These are phyloP conservation scores for Debaryomyces psychrophilus DNA, from an alignment of 1,139 yeast species.

Conservation along the genomic window DNA sequence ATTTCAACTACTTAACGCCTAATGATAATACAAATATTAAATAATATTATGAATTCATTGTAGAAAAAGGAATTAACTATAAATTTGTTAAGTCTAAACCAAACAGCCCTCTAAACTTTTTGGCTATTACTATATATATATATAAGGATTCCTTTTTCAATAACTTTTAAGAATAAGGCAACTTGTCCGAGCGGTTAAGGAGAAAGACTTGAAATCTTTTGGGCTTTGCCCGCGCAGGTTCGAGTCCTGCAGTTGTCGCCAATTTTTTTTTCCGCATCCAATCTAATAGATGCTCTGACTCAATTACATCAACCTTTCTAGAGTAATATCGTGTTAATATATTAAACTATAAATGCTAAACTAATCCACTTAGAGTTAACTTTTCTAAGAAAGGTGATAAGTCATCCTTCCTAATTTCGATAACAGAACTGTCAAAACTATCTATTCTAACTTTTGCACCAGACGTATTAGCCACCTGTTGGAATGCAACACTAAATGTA, in stretches of 20 bases:
- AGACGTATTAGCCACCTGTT: constrained; percentile 76
- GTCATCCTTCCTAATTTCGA: constrained; percentile 87
- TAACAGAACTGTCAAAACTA: constrained; percentile 91
- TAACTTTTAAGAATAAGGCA: constrained; percentile 28
- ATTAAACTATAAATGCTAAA: constrained; percentile 20
- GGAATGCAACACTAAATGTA: constrained; percentile 88
- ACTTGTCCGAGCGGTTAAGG: constrained; percentile 63
- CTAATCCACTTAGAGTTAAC: constrained; percentile 51
- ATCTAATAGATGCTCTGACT: no score
- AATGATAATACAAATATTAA: constrained; percentile 7
- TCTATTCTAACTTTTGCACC: constrained; percentile 91
- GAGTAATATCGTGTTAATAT: neutral
- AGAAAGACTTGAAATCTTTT: constrained; percentile 60
- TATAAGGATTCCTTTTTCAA: no score
- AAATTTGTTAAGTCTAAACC: no score
- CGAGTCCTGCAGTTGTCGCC: constrained; percentile 61
- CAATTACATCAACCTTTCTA: no score
- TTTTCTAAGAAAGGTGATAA: constrained; percentile 84
- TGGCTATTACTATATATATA: no score
- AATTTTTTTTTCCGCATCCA: constrained; percentile 26
- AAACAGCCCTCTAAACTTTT: no score
- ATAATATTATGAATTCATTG: no score
- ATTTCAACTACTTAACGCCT: neutral
- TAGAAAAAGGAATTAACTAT: no score
- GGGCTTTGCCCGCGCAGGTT: constrained; percentile 65